Conservation (phyloP, 192 early-diverging fungal species). For the Neocallimastix lanati region DNA sequence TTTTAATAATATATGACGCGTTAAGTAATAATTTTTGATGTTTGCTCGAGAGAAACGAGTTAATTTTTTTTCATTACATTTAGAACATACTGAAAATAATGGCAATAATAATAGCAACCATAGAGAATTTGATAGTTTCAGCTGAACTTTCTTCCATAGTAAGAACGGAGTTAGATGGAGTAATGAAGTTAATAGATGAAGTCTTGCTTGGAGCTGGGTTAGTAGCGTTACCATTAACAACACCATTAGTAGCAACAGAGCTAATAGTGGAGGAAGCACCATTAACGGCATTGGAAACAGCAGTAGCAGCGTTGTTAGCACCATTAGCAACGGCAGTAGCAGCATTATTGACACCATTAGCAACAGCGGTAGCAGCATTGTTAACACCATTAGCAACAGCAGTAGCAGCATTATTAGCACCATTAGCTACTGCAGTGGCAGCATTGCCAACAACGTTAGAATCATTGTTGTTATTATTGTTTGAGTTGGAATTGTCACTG, state of each 20-base stretch:
- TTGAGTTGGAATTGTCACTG: too few relatives aligned
- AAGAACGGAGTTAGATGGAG: neutral
- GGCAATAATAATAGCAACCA: neutral
- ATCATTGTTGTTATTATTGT: too few relatives aligned
- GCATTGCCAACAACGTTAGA: too few relatives aligned
- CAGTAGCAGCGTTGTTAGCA: neutral
- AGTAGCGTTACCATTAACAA: neutral
- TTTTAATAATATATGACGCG: too few relatives aligned
- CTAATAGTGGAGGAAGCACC: neutral
- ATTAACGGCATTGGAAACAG: neutral
- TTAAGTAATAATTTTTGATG: too few relatives aligned
- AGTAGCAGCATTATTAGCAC: too few relatives aligned
- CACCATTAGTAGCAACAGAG: neutral
- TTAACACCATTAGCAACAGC: too few relatives aligned
- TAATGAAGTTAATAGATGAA: neutral
- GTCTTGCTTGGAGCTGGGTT: neutral
- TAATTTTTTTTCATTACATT: neutral
- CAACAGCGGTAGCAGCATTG: neutral
- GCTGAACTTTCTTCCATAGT: neutral
- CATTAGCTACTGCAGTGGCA: too few relatives aligned
- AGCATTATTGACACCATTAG: neutral
- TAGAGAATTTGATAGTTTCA: neutral
- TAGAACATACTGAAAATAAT: neutral
- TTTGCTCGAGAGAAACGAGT: too few relatives aligned
- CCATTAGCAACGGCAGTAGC: neutral